Conservation (phyloP, 495 filamentous ascomycete genomes). For the Glonium stellatum region DNA sequence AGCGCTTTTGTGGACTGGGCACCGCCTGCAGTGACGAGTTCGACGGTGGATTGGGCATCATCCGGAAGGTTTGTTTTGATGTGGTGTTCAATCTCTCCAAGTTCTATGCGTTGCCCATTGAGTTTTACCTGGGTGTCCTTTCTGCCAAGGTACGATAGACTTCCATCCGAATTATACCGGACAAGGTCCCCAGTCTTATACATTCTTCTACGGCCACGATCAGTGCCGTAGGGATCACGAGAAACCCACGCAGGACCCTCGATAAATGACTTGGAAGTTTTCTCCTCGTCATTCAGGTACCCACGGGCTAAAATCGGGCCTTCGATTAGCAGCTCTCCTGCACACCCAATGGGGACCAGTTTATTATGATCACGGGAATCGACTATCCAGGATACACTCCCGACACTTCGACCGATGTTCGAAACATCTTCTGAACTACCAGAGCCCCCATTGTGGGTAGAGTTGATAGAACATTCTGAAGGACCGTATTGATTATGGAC, state of each 20-base stretch:
- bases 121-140: constrained; percentile 33
- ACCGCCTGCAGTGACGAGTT: constrained; percentile 17
- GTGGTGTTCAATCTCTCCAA: constrained; percentile 29
- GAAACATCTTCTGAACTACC: too few relatives aligned
- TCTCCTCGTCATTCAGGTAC: constrained; percentile 37
- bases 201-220: too few relatives aligned
- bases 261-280: constrained; percentile 35
- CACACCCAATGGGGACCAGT: constrained; percentile 36
- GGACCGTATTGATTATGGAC: too few relatives aligned
- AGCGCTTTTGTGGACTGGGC: constrained; percentile 13
- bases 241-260: constrained; percentile 17
- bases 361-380: constrained; percentile 29
- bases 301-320: constrained; percentile 34
- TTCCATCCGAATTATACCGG: constrained; percentile 29
- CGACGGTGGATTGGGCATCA: too few relatives aligned
- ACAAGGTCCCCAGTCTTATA: constrained; percentile 36
- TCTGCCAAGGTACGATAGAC: constrained; percentile 28
- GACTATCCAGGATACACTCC: constrained; percentile 37
- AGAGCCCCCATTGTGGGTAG: too few relatives aligned
- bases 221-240: constrained; percentile 32
- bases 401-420: too few relatives aligned
- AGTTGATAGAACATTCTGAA: too few relatives aligned
- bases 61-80: too few relatives aligned
- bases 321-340: constrained; percentile 40
- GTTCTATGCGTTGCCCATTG: constrained; percentile 29